Conservation (phyloP, 2,329 filamentous ascomycete genomes). For the Colletotrichum tropicale region DNA sequence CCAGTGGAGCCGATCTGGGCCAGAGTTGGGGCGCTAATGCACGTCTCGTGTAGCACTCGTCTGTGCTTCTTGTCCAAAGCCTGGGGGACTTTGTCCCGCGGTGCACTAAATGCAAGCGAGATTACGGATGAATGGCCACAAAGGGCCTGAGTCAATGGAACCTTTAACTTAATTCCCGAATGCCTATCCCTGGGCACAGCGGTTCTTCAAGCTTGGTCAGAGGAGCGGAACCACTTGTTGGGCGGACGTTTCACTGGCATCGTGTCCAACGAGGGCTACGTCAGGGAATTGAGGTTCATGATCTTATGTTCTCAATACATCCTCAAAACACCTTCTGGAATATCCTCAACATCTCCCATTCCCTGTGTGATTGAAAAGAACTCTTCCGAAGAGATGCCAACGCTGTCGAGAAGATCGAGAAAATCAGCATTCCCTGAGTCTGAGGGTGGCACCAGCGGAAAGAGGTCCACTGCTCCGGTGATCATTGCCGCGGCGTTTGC, state of each 20-base stretch:
- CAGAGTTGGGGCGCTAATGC: not conserved
- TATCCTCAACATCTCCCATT: not conserved
- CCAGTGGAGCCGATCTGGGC: not conserved
- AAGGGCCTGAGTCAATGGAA: not conserved
- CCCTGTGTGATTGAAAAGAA: not conserved
- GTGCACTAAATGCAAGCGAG: not conserved
- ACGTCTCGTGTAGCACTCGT: not conserved
- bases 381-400: not conserved
- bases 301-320: not conserved
- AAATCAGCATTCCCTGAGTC: not conserved
- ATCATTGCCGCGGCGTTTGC: not conserved
- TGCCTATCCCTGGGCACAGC: not conserved
- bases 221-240: not conserved
- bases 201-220: not conserved
- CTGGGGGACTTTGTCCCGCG: too few species aligned
- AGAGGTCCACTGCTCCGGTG: not conserved
- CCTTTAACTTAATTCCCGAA: not conserved
- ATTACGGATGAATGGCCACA: not conserved
- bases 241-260: not conserved
- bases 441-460: not conserved
- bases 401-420: not conserved
- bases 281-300: accelerated
- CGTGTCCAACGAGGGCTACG: not conserved
- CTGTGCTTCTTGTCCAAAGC: not conserved
- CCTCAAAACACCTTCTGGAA: not conserved